Base-by-base conservation (phyloP, 129 eudicot genomes). In the Cynara cardunculus region DNA sequence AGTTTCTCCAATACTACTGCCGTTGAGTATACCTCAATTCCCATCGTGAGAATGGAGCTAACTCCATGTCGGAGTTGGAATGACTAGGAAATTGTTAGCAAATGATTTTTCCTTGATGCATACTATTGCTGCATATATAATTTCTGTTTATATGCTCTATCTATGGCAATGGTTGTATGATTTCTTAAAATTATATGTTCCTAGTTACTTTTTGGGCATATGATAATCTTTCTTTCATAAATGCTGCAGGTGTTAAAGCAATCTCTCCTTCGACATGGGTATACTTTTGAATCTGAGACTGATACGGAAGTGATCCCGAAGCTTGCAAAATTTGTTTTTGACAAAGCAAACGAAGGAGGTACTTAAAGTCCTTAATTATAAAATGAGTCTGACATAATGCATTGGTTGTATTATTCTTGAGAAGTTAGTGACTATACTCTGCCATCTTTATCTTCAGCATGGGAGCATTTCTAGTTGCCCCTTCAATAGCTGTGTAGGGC, bases 241-340 rank as follows among this genome's bases (percentile, higher is more conserved):
- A 49, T 59, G 49, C 72, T 85, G 79, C 86, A 95, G 99, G 99
- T 96, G 65, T 82, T 96, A 70, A 93, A 96, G 85, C 82, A 92
- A 90, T 90, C 97, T 74, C 87, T 95, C 28, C 71, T 92, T 70
- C 91, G 97, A 41, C 99, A 95, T 80, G 95, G 98, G n/a, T 92
- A 85, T 67, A 89, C 87, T 27, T 96, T 96, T 86, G 99, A 92
- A 84, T 96, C 99, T 69, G 99, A 96, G 67, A 96, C 99, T 25
- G 99, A 96, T 78, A 96, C 99, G 13, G 99, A 96, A 89, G 99
- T 96, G 66, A 96, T 96, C 74, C 99, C 99, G 10, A 96, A 96
- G 90, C 99, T 96, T 79, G 99, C 99, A 32, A 92, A 96, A 79
- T 96, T 88, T 87, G 93, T 96, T 59, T 96, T 85, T 84, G 99